Conservation (phyloP, 2,329 filamentous ascomycete species). For the Claviceps paspali region DNA sequence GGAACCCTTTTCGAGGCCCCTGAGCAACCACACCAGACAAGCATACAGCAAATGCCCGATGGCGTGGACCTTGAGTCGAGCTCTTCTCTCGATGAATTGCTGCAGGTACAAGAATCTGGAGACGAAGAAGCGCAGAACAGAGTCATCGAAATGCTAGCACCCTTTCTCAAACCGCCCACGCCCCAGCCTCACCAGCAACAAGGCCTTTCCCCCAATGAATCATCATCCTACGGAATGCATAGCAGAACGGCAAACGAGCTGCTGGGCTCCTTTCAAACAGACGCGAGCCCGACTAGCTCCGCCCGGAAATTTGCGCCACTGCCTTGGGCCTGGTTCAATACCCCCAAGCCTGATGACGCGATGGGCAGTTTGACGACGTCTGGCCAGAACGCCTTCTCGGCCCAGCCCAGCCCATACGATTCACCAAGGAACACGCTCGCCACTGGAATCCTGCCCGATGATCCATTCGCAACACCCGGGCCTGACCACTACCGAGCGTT, state of each 20-base stretch:
- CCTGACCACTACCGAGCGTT: constrained; percentile 6
- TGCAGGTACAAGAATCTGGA: constrained; percentile 5
- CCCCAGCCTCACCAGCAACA: constrained; percentile 20
- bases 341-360: constrained; percentile 16
- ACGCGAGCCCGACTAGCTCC: constrained; percentile 15
- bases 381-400: constrained; percentile 13
- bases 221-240: constrained; percentile 40
- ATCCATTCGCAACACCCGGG: constrained; percentile 17
- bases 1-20: background rate
- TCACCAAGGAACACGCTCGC: constrained; percentile 9
- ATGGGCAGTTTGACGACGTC: constrained; percentile 6
- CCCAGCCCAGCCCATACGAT: constrained; percentile 12
- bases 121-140: constrained; percentile 21
- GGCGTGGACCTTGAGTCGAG: background rate
- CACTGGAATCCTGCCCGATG: constrained; percentile 11
- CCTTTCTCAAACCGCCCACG: constrained; percentile 31
- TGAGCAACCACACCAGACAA: background rate
- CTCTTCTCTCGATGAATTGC: background rate
- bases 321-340: constrained; percentile 36
- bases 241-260: constrained; percentile 34
- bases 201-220: constrained; percentile 20
- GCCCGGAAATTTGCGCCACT: constrained; percentile 22
- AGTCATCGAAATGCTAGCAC: constrained; percentile 32
- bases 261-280: constrained; percentile 25
- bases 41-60: background rate